Evolutionary conservation across 2,329 filamentous ascomycete species (phyloP).

Genomic region (Alternaria incomplexa): DNA sequence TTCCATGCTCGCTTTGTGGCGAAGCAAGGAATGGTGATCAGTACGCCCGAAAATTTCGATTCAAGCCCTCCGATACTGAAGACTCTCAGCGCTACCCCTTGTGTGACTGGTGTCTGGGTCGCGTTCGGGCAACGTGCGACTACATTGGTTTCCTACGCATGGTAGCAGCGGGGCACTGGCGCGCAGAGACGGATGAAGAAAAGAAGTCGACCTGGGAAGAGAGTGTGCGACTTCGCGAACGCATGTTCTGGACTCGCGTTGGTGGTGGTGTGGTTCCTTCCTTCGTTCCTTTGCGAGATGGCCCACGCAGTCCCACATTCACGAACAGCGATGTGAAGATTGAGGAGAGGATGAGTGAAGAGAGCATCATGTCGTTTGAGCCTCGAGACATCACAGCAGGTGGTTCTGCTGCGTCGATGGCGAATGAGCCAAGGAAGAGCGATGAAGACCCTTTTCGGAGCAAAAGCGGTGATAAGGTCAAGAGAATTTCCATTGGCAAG

Average conservation of each 20-base stretch:
- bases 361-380: slow-evolving; percentile 35
- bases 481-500: slow-evolving; percentile 48
- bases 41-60: slow-evolving; percentile 82
- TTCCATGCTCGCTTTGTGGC: slow-evolving; percentile 86
- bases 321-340: slow-evolving; percentile 24
- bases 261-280: slow-evolving; percentile 87
- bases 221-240: slow-evolving; percentile 83
- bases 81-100: slow-evolving; percentile 88
- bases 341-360: slow-evolving; percentile 35
- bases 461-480: slow-evolving; percentile 30
- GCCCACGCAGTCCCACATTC: slow-evolving; percentile 43
- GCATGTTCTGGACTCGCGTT: slow-evolving; percentile 96
- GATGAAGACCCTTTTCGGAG: slow-evolving; percentile 45
- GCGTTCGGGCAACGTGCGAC: slow-evolving; percentile 87
- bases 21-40: slow-evolving; percentile 74
- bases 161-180: slow-evolving; percentile 90
- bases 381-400: slow-evolving; percentile 22
- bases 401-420: slow-evolving; percentile 7
- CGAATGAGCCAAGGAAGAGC: slow-evolving; percentile 21
- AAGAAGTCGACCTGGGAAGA: slow-evolving; percentile 95
- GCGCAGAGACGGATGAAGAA: slow-evolving; percentile 80
- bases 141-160: slow-evolving; percentile 91
- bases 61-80: slow-evolving; percentile 85
- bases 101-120: slow-evolving; percentile 83
- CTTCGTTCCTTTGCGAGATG: slow-evolving; percentile 46